Conservation (phyloP, 1,284 basidiomycete genomes). For the Takashimella koratensis region DNA sequence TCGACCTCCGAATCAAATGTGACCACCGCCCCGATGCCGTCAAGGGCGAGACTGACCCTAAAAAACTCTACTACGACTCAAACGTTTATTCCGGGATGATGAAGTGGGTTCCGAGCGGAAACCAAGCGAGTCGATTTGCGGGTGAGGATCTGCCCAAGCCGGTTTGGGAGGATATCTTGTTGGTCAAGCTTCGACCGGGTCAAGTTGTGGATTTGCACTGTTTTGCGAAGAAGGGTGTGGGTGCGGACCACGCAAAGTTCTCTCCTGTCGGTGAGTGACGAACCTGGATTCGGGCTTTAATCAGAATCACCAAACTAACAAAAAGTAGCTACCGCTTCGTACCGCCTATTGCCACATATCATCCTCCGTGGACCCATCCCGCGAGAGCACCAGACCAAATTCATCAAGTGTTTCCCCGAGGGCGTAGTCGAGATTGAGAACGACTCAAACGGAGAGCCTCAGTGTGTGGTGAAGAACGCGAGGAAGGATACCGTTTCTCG, state of each 20-base stretch:
- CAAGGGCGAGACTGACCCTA: slow-evolving; percentile 61
- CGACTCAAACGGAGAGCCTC: slow-evolving; percentile 51
- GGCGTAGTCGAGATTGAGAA: slow-evolving; percentile 74
- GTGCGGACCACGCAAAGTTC: slow-evolving; percentile 96
- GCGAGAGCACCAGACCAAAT: slow-evolving; percentile 64
- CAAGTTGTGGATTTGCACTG: slow-evolving; percentile 78
- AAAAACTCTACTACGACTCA: slow-evolving; percentile 62
- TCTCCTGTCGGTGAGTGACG: slow-evolving; percentile 79
- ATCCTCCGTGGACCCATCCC: slow-evolving; percentile 68
- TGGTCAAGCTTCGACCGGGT: slow-evolving; percentile 91
- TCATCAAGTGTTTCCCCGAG: slow-evolving; percentile 80
- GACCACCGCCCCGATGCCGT: slow-evolving; percentile 56
- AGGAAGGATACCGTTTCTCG: slow-evolving; percentile 87
- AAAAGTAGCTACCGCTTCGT: slow-evolving; percentile 95
- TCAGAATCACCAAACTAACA: slow-evolving; percentile 1
- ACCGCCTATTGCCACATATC: slow-evolving; percentile 86
- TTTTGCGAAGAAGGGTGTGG: slow-evolving; percentile 74
- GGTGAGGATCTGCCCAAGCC: slow-evolving; percentile 30
- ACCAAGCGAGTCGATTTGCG: slow-evolving; percentile 58
- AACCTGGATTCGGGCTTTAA: not conserved
- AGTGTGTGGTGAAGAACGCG: slow-evolving; percentile 57
- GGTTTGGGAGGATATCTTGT: slow-evolving; percentile 75
- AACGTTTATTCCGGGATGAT: slow-evolving; percentile 74
- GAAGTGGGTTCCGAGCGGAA: slow-evolving; percentile 80
- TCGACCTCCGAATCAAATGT: slow-evolving; percentile 71